Base-by-base conservation (phyloP, 1,284 basidiomycete species). In the Vanrija pseudolonga region DNA sequence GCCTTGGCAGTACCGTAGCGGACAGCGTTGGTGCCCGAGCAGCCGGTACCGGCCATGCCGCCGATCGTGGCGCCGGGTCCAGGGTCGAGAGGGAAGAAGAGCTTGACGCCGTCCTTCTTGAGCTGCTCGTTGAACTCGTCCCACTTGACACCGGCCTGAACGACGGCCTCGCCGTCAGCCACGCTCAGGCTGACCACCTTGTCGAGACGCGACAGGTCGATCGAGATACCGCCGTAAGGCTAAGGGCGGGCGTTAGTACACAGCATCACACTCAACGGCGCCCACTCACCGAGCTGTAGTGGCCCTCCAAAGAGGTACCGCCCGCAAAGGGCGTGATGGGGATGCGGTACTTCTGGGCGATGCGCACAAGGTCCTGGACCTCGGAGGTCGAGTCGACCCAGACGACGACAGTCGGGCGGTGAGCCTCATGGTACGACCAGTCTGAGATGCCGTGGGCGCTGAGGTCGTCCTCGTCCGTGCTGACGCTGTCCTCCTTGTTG, bases 21-120 rank as follows among this genome's bases (percentile, higher is more conserved):
- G 2, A 93, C 90, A 0, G 91, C 90, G 64, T 93, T 93, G 0
- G 90, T 90, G 79, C 78, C 73, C 53, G 67, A 66, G 61, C 71
- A 76, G 0, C 88, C 88, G 0, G 88, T 93, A 47, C 86, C 87
- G 23, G 90, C 80, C 90, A 98, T 96, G 0, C 93, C 94, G 24
- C 92, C 93, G 36, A 96, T 86, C 0, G 89, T 91, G 1, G 92
- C 91, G 8, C 79, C 78, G 20, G 76, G 72, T 52, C 73, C 74
- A 11, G 89, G 90, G 66, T 92, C 89, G 60, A 94, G 85, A 0
- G 93, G 93, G 69, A 94, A 95, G 80, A 96, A 96, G 14, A 96
- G 74, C 0, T 86, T 85, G 47, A 89, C 84, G 6, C 84, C 87
- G 72, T 85, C 81, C 49, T 85, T 80, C 61, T 81, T 81, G 18